These are phyloP conservation scores for Penicillium aurantiogriseum DNA, from an alignment of 2,329 filamentous ascomycete species.

Conservation along the genomic window DNA sequence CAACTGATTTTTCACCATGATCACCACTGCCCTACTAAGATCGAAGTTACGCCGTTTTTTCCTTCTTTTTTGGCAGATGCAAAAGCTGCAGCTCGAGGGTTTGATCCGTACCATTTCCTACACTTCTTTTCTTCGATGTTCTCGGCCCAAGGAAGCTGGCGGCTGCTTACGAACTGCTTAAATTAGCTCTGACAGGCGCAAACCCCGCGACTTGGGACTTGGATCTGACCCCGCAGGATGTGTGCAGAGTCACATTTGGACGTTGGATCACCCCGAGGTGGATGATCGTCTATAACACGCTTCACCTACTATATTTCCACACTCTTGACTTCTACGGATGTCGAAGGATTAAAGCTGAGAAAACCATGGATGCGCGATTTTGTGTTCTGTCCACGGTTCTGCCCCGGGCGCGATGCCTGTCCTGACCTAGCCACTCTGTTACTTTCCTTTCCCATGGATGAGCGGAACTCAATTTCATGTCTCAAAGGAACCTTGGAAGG, in stretches of 20 bases:
- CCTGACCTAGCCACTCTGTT: slow-evolving; percentile 8
- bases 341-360: not conserved
- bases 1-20: not conserved
- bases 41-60: not conserved
- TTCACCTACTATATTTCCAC: not conserved
- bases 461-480: slow-evolving; percentile 6
- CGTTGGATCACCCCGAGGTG: not conserved
- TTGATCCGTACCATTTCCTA: not conserved
- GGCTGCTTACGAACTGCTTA: not conserved
- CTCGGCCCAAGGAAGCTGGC: not conserved
- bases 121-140: not conserved
- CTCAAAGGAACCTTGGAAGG: not conserved
- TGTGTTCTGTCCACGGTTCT: slow-evolving; percentile 2
- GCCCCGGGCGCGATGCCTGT: slow-evolving; percentile 15
- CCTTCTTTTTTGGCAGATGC: slow-evolving; percentile 3
- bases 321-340: not conserved
- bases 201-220: not conserved
- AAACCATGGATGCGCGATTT: not conserved
- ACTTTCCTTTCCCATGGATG: not conserved
- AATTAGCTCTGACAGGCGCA: not conserved
- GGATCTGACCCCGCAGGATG: not conserved
- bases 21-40: not conserved
- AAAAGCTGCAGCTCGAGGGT: slow-evolving; percentile 11
- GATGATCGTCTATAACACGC: not conserved
- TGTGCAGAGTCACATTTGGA: slow-evolving; percentile 10